Conservation (phyloP, 345 rosid species). For the Erodium maritimum region DNA sequence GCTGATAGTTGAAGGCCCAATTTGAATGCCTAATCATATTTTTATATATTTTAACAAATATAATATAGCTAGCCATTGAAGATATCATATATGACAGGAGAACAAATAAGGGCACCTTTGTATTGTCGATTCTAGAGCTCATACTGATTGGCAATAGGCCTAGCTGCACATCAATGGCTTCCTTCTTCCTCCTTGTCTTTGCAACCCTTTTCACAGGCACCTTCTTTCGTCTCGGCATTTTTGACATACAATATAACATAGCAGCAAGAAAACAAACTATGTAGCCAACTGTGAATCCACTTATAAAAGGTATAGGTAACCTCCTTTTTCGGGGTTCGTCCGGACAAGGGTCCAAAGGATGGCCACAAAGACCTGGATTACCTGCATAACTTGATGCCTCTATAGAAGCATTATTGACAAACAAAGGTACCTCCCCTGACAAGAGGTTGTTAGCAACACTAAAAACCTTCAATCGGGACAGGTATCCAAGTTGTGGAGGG, state of each 20-base stretch:
- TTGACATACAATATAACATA: background rate
- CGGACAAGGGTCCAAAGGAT: conserved; percentile 7
- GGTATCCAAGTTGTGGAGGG: conserved; percentile 5
- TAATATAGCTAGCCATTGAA: too few species aligned
- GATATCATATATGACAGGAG: background rate
- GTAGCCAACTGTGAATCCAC: conserved; percentile 7
- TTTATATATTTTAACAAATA: too few species aligned
- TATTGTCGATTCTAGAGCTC: background rate
- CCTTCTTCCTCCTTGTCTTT: background rate
- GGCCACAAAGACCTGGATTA: conserved; percentile 18
- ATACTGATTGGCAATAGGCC: background rate
- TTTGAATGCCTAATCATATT: too few species aligned
- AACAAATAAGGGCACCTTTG: background rate
- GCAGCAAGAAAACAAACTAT: background rate
- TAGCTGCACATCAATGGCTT: background rate
- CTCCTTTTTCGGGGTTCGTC: background rate
- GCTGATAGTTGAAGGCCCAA: too few species aligned
- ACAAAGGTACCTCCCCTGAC: conserved; percentile 14
- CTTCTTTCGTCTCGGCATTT: background rate
- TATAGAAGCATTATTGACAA: background rate
- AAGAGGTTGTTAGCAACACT: conserved; percentile 16
- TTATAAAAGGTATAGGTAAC: conserved; percentile 3
- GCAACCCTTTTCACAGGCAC: background rate
- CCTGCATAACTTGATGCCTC: conserved; percentile 8
- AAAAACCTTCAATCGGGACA: conserved; percentile 10